Percentiles rank a stretch among this genome's conserved stretches.
Conservation (phyloP, 805 yeast genomes). For the Barnettozyma botsteinii region DNA sequence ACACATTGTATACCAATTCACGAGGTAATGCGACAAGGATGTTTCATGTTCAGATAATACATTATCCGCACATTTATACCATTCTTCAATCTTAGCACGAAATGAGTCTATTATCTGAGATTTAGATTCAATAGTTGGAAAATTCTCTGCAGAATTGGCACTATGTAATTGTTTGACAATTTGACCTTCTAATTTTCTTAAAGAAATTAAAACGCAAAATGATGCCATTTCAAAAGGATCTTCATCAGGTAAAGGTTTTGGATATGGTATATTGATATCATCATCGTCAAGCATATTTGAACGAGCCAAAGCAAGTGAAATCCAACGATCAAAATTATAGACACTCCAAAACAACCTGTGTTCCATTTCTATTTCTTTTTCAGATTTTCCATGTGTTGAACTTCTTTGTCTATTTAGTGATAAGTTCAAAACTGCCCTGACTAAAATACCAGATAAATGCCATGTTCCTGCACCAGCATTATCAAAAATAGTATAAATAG, state of each 20-base stretch:
- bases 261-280: conserved; percentile 42
- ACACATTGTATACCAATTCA: conserved; percentile 33
- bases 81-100: conserved; percentile 28
- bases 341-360: conserved; percentile 44
- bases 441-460: conserved; percentile 45
- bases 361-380: conserved; percentile 27
- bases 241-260: conserved; percentile 35
- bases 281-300: conserved; percentile 43
- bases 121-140: conserved; percentile 9
- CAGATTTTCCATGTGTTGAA: not conserved
- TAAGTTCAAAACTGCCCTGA: conserved; percentile 38
- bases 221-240: conserved; percentile 37
- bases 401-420: conserved; percentile 39
- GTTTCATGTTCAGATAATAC: conserved; percentile 1
- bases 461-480: conserved; percentile 44
- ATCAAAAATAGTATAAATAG: conserved; percentile 46
- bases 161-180: conserved; percentile 43
- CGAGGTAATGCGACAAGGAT: conserved; percentile 7
- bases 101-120: conserved; percentile 5
- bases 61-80: conserved; percentile 24
- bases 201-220: conserved; percentile 35
- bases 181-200: conserved; percentile 42
- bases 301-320: conserved; percentile 44
- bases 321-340: conserved; percentile 35
- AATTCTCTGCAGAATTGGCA: conserved; percentile 30